These are phyloP conservation scores for Hypoxylon sp. DNA, from an alignment of 2,329 filamentous ascomycete species.

Conservation along the genomic window DNA sequence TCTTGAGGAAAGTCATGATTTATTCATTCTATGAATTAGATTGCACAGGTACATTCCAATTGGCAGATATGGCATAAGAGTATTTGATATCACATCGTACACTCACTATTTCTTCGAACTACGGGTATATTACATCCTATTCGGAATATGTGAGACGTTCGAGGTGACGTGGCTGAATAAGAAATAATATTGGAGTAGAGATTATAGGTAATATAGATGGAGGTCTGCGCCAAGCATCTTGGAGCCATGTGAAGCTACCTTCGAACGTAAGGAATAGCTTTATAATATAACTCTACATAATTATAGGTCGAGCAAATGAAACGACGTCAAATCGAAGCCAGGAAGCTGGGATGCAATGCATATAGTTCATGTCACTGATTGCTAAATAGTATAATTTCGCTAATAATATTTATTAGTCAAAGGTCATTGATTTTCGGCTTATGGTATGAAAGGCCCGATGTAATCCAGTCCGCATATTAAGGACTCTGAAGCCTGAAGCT, in stretches of 20 bases:
- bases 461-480: neutral
- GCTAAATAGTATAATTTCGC: no score
- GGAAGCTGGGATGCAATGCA: no score
- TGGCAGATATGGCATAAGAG: neutral
- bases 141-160: neutral
- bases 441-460: neutral
- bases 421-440: no score
- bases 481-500: neutral
- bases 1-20: neutral
- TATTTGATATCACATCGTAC: neutral
- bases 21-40: neutral
- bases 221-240: no score
- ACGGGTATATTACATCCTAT: neutral
- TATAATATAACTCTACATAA: no score
- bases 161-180: neutral
- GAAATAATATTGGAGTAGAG: neutral
- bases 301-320: no score
- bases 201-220: no score
- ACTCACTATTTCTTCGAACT: neutral
- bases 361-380: no score
- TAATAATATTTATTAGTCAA: no score
- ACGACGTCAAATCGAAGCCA: no score
- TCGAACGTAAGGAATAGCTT: no score
- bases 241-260: no score
- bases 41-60: neutral